Conservation (phyloP, 768 basidiomycete species). For the Hericium erinaceus region DNA sequence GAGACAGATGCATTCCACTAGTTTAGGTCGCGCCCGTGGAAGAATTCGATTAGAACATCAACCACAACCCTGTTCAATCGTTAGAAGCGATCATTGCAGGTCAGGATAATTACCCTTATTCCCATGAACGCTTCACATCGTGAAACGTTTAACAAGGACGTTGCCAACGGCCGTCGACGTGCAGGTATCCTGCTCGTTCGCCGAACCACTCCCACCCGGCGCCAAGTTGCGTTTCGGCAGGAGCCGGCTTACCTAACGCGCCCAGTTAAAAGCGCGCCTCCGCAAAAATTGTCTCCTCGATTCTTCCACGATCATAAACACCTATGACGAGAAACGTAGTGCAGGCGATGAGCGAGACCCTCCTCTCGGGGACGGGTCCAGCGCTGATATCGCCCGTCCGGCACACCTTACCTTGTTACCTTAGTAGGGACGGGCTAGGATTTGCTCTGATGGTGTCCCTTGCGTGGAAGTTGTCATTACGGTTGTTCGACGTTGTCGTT, state of each 20-base stretch:
- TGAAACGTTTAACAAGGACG: too few species aligned
- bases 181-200: not conserved
- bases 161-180: not conserved
- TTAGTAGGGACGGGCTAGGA: slow-evolving; percentile 15
- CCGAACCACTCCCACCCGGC: not conserved
- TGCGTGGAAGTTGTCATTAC: not conserved
- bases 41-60: too few species aligned
- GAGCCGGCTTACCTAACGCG: not conserved
- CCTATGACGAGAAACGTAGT: slow-evolving; percentile 18
- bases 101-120: too few species aligned
- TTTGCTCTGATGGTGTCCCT: slow-evolving; percentile 15
- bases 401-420: slow-evolving; percentile 18
- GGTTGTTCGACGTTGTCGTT: not conserved
- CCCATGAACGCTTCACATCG: too few species aligned
- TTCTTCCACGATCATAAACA: slow-evolving; percentile 42
- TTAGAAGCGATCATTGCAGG: too few species aligned
- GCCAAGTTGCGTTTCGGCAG: not conserved
- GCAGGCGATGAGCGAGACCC: slow-evolving; percentile 16
- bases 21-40: too few species aligned
- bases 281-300: slow-evolving; percentile 15
- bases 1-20: too few species aligned
- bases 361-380: slow-evolving; percentile 9
- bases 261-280: not conserved
- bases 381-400: slow-evolving; percentile 16
- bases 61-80: too few species aligned